Evolutionary conservation across 208 protist genomes (phyloP), one percentile per base, ranked within the genome.

Genomic region (Lotmaria passim): DNA sequence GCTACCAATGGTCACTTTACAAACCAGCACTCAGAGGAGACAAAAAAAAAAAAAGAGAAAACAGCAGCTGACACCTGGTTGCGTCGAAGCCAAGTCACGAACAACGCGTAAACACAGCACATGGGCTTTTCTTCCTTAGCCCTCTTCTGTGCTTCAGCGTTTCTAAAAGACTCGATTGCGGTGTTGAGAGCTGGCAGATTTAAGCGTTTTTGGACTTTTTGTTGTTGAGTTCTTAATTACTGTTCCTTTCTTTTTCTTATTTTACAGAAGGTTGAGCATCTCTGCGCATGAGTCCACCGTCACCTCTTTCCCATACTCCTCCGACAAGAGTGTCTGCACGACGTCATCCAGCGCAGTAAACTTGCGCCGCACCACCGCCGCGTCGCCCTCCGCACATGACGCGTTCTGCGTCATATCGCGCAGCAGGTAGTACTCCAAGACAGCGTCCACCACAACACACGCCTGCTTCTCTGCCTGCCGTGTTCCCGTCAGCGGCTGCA

Each of bases 391-490:
- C 44, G 31, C 15, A 17, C 39, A 21, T 11, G 34, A 75, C 3
- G 52, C 60, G 23, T 48, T 7, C 51, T n/a, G 21, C 51, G 77
- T 33, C 8, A 62, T 14, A 30, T 72, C 70, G 17, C 51, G 46
- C 41, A 81, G 34, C 57, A 81, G 19, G 14, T 84, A 85, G 48
- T 81, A 86, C 57, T 82, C 77, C 21, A 75, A 60, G 36, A 91
- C 61, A 14, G 75, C 74, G 56, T 91, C 82, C n/a, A 79, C 69
- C 36, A 70, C 73, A 17, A 88, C 47, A 41, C 84, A 82, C 26
- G 65, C 74, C 60, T 91, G 76, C 65, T 85, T 87, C 38, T 66
- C 48, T 51, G 84, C 55, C 39, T 78, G 57, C 30, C 75, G 79
- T 12, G 64, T 78, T 15, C 67, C 62, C 21, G 46, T 76, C 12